A percentile compares a stretch with the other conserved stretches of the same genome.
Evolutionary conservation across 2,329 filamentous ascomycete species (phyloP).

Genomic region (Tympanopsis confertula): DNA sequence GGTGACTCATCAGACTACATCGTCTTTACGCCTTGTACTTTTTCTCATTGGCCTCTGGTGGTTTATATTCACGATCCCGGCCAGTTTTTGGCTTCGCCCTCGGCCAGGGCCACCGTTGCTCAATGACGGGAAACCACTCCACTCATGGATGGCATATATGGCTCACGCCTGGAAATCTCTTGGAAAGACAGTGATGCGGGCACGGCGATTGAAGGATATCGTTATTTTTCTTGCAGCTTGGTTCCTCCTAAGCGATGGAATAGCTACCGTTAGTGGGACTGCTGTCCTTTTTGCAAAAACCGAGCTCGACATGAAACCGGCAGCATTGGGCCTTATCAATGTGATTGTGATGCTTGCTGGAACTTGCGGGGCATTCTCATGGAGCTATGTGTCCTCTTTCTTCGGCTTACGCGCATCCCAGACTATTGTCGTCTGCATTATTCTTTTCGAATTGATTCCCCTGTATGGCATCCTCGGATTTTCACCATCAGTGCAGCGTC

Average conservation of each 20-base stretch:
- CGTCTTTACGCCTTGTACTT: conserved; percentile 76
- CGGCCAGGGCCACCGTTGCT: conserved; percentile 76
- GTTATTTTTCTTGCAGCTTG: conserved; percentile 74
- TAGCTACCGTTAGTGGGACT: conserved; percentile 88
- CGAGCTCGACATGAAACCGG: conserved; percentile 76
- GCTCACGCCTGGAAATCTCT: conserved; percentile 77
- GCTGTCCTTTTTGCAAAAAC: conserved; percentile 95
- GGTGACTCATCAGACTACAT: conserved; percentile 63
- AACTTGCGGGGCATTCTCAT: conserved; percentile 78
- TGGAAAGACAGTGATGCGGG: conserved; percentile 66
- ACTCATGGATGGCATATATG: conserved; percentile 61
- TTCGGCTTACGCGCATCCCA: conserved; percentile 67
- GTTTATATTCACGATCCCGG: conserved; percentile 80
- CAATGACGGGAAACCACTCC: conserved; percentile 12
- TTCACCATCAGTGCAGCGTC: conserved; percentile 62
- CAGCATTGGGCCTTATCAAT: conserved; percentile 81
- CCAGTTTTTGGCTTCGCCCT: conserved; percentile 75
- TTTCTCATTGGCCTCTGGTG: conserved; percentile 87
- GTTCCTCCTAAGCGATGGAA: conserved; percentile 89
- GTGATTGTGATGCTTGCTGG: conserved; percentile 80
- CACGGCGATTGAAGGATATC: conserved; percentile 61
- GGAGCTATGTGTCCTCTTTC: conserved; percentile 65
- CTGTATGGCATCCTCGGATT: conserved; percentile 84
- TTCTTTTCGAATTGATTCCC: conserved; percentile 82
- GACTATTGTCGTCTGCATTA: conserved; percentile 85